Base-by-base conservation (phyloP, 78 protist species). In the Chrysochromulina parva region DNA sequence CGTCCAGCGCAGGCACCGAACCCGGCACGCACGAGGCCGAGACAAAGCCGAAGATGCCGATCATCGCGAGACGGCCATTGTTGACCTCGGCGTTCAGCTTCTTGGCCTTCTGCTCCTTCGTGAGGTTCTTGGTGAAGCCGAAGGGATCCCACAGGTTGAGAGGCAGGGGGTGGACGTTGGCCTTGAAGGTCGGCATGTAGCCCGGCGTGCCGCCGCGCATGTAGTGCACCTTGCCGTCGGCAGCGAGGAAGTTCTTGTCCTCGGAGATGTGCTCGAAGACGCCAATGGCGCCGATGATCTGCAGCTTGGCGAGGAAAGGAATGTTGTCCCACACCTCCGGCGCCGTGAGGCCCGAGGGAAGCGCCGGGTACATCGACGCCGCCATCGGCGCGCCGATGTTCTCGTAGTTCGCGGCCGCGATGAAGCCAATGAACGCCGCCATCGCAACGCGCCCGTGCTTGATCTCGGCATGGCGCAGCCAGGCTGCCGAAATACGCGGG, bases 161-260 rank as follows among this genome's bases (percentile, higher is more conserved):
- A 9, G 71, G n/a, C 71, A 10, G 19, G 10, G 19, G 71, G n/a
- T 22, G n/a, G n/a, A 4, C n/a, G 71, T 19, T 65, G 71, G n/a
- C 71, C 26, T 65, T 22, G 17, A 65, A 65, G 47, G 71, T 10
- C 47, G 19, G 71, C 71, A 65, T 65, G n/a, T 65, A 19, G 19
- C 71, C 71, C n/a, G 71, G 71, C 71, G 19, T 22, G 71, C 71
- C 71, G 71, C 71, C 71, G 71, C 71, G 71, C 71, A 65, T 65
- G 71, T 65, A 65, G 71, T 65, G 71, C 26, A 22, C n/a, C 71
- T 65, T 65, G 38, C 38, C 38, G 38, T 38, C 38, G 38, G 38
- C 38, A 38, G 38, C 38, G 38, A 38, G 38, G 38, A 38, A 38
- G 38, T 38, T 38, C 71, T 65, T 65, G n/a, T 10, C n/a, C 71